Percentiles rank a stretch among this genome's conserved stretches.
These are phyloP conservation scores for Scheffersomyces illinoinensis DNA, from an alignment of 1,139 yeast genomes.

Conservation along the genomic window DNA sequence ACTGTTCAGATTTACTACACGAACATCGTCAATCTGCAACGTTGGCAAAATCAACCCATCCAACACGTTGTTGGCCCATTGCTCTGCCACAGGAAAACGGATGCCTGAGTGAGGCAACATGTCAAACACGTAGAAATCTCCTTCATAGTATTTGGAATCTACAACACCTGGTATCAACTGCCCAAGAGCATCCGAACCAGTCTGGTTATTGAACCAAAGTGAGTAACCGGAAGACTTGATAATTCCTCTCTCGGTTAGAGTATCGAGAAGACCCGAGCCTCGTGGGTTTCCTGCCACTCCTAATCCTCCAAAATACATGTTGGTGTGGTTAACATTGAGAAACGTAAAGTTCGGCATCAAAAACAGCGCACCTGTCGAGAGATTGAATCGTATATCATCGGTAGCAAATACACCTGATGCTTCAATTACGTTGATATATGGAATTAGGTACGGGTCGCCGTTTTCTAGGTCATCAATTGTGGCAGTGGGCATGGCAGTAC, in stretches of 20 bases:
- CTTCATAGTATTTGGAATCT: conserved; percentile 45
- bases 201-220: conserved; percentile 39
- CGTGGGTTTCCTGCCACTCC: conserved; percentile 54
- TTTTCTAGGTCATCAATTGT: conserved; percentile 13
- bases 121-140: conserved; percentile 48
- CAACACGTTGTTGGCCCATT: conserved; percentile 2
- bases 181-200: conserved; percentile 25
- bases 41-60: conserved; percentile 44
- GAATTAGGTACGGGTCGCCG: conserved; percentile 20
- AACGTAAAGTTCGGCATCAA: conserved; percentile 27
- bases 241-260: conserved; percentile 28
- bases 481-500: conserved; percentile 6
- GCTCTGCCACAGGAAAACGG: conserved; percentile 24
- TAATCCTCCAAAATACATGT: conserved; percentile 35
- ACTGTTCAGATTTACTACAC: conserved; percentile 45
- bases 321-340: conserved; percentile 24
- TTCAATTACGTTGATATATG: conserved; percentile 27
- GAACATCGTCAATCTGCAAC: conserved; percentile 54
- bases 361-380: conserved; percentile 13
- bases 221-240: conserved; percentile 58
- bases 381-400: conserved; percentile 21
- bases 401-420: conserved; percentile 30
- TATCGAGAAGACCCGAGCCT: conserved; percentile 44
- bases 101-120: conserved; percentile 44
- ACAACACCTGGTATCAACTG: conserved; percentile 61